Base-by-base conservation (phyloP, 352 stramenopile species). In the Phytophthora agathidicida region DNA sequence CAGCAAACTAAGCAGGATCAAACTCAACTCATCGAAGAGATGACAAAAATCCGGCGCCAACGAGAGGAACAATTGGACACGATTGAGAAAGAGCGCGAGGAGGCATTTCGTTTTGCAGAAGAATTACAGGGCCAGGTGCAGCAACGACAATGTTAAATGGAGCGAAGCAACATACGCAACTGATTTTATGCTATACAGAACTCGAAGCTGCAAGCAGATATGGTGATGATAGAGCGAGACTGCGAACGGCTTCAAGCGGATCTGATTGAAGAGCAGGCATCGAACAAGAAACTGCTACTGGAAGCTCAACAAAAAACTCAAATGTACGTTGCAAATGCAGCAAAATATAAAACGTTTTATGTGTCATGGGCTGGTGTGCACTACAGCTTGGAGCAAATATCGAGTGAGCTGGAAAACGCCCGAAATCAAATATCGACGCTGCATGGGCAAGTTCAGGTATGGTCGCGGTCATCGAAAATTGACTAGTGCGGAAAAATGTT, bases 371-470 rank as follows among this genome's bases (percentile, higher is more conserved):
- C n/a, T n/a, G n/a, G n/a, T n/a, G 11, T 44, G 16, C 7, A 27
- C 52, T 45, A n/a, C 4, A 81, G 71, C 5, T 28, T 77, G n/a
- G 58, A 76, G 26, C 44, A 75, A 13, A 57, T 70, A n/a, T 61
- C 20, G 3, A 65, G 47, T 10, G 73, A 80, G 20, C 33, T 82
- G 2, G 68, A 84, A 10, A 60, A 77, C 7, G 23, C 72, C 0
- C 69, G 68, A 35, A 68, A 47, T 16, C 70, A 74, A n/a, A 46
- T 80, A 4, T 30, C 72, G 32, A 86, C 73, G 3, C 33, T 87
- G 0, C 65, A 86, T 28, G 73, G 71, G 0, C 75, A 89, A 26
- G 35, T 86, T 35, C 77, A 88, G 71, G 78, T 46, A 14, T n/a
- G 13, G 28, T 7, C 14, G n/a, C 7, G n/a, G 14, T 3, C 26